A percentile compares a stretch with the other conserved stretches of the same genome.
These are phyloP conservation scores for Phytophthora hybrid DNA, from an alignment of 352 stramenopile species.

Conservation along the genomic window DNA sequence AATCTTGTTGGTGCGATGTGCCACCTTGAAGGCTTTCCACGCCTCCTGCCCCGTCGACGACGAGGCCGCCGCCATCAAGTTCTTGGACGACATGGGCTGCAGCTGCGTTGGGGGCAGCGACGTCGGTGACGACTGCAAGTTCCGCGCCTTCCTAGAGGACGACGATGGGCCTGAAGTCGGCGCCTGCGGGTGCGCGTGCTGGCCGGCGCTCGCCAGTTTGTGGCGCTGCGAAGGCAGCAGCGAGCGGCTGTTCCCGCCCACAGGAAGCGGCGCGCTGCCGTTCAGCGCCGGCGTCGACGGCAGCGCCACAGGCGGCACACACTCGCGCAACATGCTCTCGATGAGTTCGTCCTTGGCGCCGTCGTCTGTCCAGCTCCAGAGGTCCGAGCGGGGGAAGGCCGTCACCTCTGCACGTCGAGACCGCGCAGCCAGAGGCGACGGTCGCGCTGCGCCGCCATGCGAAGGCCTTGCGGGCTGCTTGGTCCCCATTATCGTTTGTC, in stretches of 20 bases:
- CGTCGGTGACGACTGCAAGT: slow-evolving; percentile 28
- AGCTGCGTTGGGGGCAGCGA: slow-evolving; percentile 17
- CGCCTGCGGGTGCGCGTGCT: slow-evolving; percentile 18
- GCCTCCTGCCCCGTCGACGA: slow-evolving; percentile 38
- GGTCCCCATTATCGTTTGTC: slow-evolving; percentile 15
- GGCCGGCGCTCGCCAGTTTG: slow-evolving; percentile 4
- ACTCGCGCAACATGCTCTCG: slow-evolving; percentile 67
- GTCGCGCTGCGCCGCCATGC: slow-evolving; percentile 5
- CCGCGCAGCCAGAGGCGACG: slow-evolving; percentile 22
- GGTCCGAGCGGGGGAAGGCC: slow-evolving; percentile 60
- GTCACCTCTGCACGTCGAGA: slow-evolving; percentile 28
- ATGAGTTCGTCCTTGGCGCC: slow-evolving; percentile 51
- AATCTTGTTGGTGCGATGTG: slow-evolving; percentile 66
- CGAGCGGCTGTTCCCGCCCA: slow-evolving; percentile 19
- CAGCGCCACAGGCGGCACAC: slow-evolving; percentile 31
- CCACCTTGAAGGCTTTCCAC: slow-evolving; percentile 72
- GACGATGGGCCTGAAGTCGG: neutral
- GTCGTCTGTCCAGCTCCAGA: slow-evolving; percentile 65
- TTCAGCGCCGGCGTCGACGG: slow-evolving; percentile 22
- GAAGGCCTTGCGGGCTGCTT: slow-evolving; percentile 18
- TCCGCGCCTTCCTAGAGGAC: slow-evolving; percentile 25
- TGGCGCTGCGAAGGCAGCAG: slow-evolving; percentile 28
- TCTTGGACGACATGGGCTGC: slow-evolving; percentile 29
- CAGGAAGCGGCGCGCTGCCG: slow-evolving; percentile 1
- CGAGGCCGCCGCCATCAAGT: slow-evolving; percentile 14